phyloP scores from a whole-genome alignment of 441 rosid genomes.

The Populus hybrid region DNA sequence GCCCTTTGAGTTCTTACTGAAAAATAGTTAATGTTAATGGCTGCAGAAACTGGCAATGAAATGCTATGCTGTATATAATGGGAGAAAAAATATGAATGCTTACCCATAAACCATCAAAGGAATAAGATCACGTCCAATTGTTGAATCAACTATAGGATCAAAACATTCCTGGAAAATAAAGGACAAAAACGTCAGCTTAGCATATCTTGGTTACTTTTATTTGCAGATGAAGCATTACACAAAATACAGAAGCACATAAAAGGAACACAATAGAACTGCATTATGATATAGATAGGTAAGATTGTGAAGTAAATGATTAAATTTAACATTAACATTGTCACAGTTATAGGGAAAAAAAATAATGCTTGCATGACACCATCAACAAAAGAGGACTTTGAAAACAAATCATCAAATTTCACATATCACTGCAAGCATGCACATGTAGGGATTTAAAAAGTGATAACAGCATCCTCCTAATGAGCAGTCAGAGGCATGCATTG shows the following conservation, averaged over 20 bases:
- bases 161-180: conserved; percentile 10
- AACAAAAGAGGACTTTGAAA: background rate
- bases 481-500: background rate
- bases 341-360: background rate
- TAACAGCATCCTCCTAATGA: background rate
- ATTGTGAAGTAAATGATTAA: background rate
- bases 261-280: background rate
- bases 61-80: background rate
- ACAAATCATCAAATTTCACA: background rate
- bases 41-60: background rate
- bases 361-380: conserved; percentile 6
- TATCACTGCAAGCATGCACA: background rate
- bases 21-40: background rate
- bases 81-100: conserved; percentile 14
- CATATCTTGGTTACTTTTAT: background rate
- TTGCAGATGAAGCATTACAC: background rate
- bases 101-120: conserved; percentile 85
- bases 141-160: background rate
- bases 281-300: background rate
- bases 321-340: background rate
- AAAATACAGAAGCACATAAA: background rate
- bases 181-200: conserved; percentile 2
- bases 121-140: background rate
- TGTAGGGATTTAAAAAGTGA: background rate
- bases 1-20: conserved; percentile 86